Evolutionary conservation across 441 rosid genomes (phyloP), one percentile per base, ranked within the genome.

Genomic region (Populus tomentosa): DNA sequence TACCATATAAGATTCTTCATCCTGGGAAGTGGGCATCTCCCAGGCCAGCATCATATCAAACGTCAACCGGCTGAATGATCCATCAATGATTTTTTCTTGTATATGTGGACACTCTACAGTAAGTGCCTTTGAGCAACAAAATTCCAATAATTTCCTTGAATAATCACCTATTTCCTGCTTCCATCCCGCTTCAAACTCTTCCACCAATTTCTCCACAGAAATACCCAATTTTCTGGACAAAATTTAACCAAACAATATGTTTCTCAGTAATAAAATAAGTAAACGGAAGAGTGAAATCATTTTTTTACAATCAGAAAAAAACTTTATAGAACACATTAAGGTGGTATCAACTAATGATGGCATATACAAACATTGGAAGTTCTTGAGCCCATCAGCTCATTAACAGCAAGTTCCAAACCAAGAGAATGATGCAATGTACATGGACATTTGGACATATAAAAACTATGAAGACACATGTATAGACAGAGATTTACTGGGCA

Each of bases 21-120:
- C 88, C 10, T 75, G 40, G 13, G 87, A 80, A 23, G 82, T 80
- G 42, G 98, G 98, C 68, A 77, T 87, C 84, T 93, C 93, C 99
- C 99, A 91, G 0, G 99, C 94, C 66, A 89, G 89, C 99, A 96
- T 96, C 86, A 89, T 84, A 79, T 96, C 94, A 38, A 89, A 94
- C 3, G 96, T 86, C 79, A 93, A 79, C 71, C 94, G 86, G 66
- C 89, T 84, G 76, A 91, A 92, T 2, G 91, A 89, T 32, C 90
- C 98, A 85, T 93, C 94, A 18, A 65, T 77, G 1, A 93, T 88
- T 70, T 82, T 90, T 75, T 88, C 97, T 77, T 83, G 82, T 46
- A 91, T 81, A 79, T 82, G 82, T 71, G 83, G 84, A 78, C 94
- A 87, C 78, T 89, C 75, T 32, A 75, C 71, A 36, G 28, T 53